These are phyloP conservation scores for Polytolypa hystricis DNA, from an alignment of 2,329 filamentous ascomycete genomes.

Conservation along the genomic window DNA sequence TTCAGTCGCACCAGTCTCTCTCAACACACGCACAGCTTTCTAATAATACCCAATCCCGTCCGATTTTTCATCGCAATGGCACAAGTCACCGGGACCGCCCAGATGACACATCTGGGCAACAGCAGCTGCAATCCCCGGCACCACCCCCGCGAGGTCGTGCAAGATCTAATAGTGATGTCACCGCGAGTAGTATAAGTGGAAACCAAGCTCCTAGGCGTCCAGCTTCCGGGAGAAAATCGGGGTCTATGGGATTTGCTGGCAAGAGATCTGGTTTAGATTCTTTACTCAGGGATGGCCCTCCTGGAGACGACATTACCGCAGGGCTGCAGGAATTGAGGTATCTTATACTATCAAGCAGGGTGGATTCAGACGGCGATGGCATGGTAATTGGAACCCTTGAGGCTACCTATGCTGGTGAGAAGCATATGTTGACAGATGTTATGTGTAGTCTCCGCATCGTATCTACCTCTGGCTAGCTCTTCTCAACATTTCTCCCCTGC, in stretches of 20 bases:
- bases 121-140: conserved; percentile 17
- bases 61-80: conserved; percentile 26
- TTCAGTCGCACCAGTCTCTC: conserved; percentile 61
- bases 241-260: conserved; percentile 29
- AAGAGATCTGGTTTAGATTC: conserved; percentile 53
- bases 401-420: conserved; percentile 10
- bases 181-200: conserved; percentile 26
- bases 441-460: conserved; percentile 70
- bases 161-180: conserved; percentile 64
- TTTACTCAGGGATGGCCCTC: conserved; percentile 69
- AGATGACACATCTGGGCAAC: conserved; percentile 11
- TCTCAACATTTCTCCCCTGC: conserved; percentile 72
- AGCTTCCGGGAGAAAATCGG: conserved; percentile 32
- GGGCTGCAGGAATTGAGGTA: conserved; percentile 37
- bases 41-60: conserved; percentile 54
- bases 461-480: conserved; percentile 96
- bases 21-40: conserved; percentile 45
- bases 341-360: conserved; percentile 38
- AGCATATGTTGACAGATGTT: conserved; percentile 8
- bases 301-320: conserved; percentile 48
- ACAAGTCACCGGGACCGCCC: conserved; percentile 12
- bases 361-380: conserved; percentile 42
- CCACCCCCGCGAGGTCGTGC: conserved; percentile 36
- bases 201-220: conserved; percentile 13
- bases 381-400: no score